Evolutionary conservation across 2,329 filamentous ascomycete genomes (phyloP), one percentile per base, ranked within the genome.

Genomic region (Arthrobotrys sphaeroides): DNA sequence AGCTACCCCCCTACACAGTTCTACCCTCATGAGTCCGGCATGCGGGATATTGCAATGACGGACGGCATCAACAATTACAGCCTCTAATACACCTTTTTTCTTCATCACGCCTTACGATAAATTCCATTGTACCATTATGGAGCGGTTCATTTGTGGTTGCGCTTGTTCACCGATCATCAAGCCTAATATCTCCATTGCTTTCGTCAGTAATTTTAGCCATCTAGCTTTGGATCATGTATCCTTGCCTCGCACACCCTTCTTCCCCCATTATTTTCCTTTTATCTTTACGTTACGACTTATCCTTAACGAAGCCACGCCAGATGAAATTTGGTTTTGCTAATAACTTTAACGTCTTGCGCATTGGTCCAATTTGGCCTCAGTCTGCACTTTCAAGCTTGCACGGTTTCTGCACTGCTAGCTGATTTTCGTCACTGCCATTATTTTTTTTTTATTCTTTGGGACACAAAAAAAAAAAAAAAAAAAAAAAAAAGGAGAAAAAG

Each of bases 221-320:
- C n/a, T 16, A 16, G 33, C 26, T 45, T 67, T 5, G 16, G 7
- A 1, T 47, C n/a, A n/a, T n/a, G n/a, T n/a, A n/a, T n/a, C n/a
- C n/a, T n/a, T n/a, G n/a, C n/a, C n/a, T n/a, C n/a, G n/a, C n/a
- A n/a, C n/a, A n/a, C n/a, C n/a, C n/a, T 60, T 40, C 42, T 36
- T 16, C 16, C 47, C 18, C n/a, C 18, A 10, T 53, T 45, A 12
- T 36, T n/a, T 12, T 47, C 12, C 31, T 38, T 36, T 49, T 51
- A 49, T 36, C 49, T 43, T 43, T 57, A n/a, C n/a, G n/a, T 53
- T 60, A 66, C 45, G 61, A 60, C 12, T 51, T 67, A 53, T 53
- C 53, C n/a, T 73, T 59, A 45, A 73, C 51, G 60, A 70, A 22
- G 40, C 49, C 33, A 70, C 24, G 31, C 57, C 55, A 45, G 66